These are phyloP conservation scores for Emydomyces testavorans DNA, from an alignment of 2,329 filamentous ascomycete species.

Conservation along the genomic window DNA sequence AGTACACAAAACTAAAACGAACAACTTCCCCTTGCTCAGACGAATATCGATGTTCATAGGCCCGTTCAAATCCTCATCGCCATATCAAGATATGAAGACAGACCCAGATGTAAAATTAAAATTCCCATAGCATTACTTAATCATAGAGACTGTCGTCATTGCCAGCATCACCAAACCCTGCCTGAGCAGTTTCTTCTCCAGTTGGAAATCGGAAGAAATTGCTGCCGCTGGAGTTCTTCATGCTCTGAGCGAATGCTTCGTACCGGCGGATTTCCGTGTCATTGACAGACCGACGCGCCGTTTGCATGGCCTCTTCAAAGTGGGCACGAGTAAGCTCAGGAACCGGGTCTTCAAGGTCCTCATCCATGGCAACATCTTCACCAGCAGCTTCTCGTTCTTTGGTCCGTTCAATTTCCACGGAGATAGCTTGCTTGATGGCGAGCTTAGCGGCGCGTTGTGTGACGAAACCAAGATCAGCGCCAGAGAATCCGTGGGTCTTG, in stretches of 20 bases:
- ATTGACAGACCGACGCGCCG: constrained; percentile 82
- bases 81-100: constrained; percentile 4
- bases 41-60: background rate
- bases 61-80: constrained; percentile 6
- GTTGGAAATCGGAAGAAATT: constrained; percentile 95
- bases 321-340: constrained; percentile 91
- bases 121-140: constrained; percentile 17
- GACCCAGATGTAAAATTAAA: constrained; percentile 3
- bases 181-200: constrained; percentile 41
- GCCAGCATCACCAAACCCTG: constrained; percentile 67
- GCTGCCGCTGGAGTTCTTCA: constrained; percentile 95
- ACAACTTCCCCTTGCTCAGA: background rate
- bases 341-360: constrained; percentile 79
- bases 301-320: constrained; percentile 97
- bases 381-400: constrained; percentile 82
- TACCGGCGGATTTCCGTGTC: constrained; percentile 97
- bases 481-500: constrained; percentile 97
- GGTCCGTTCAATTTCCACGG: constrained; percentile 72
- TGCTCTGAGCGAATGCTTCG: constrained; percentile 95
- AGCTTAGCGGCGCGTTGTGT: constrained; percentile 98
- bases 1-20: constrained; percentile 8
- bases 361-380: constrained; percentile 64
- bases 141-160: constrained; percentile 97
- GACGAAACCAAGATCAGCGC: constrained; percentile 98
- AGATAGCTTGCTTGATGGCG: constrained; percentile 95